These are phyloP conservation scores for Parsonsia alboflavescens DNA, from an alignment of 257 asterid genomes.

Conservation along the genomic window DNA sequence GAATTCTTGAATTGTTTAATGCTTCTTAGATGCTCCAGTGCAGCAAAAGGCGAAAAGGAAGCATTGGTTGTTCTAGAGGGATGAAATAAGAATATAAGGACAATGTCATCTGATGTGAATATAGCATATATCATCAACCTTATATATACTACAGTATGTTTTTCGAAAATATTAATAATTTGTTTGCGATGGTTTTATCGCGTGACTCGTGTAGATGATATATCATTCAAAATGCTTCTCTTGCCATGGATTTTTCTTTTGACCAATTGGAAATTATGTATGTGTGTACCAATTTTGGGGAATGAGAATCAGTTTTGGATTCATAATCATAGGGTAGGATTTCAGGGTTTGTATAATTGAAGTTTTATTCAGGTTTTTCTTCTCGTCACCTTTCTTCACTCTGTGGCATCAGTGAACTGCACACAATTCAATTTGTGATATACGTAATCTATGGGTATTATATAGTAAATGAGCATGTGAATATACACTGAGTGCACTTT, in stretches of 20 bases:
- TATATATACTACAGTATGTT: background rate
- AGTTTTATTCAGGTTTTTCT: no score
- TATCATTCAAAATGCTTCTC: background rate
- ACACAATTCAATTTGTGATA: no score
- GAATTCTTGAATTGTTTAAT: conserved; percentile 5
- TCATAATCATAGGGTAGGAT: no score
- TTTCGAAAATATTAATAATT: background rate
- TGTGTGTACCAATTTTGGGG: background rate
- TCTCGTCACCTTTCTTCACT: no score
- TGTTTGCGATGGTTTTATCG: background rate
- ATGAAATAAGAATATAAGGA: background rate
- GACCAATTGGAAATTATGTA: background rate
- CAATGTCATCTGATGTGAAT: background rate
- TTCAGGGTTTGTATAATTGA: no score
- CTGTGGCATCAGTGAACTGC: no score
- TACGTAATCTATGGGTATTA: no score
- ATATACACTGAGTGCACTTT: no score
- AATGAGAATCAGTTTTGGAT: no score
- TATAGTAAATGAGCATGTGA: no score
- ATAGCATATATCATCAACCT: background rate
- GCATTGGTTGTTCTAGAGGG: conserved; percentile 47
- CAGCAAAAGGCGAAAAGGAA: conserved; percentile 39
- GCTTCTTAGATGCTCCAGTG: conserved; percentile 39
- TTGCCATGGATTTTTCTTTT: background rate
- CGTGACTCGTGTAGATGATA: background rate